Percentiles rank a stretch among this genome's conserved stretches.
phyloP scores from a whole-genome alignment of 306 rosid species.

The Prunus salicina region DNA sequence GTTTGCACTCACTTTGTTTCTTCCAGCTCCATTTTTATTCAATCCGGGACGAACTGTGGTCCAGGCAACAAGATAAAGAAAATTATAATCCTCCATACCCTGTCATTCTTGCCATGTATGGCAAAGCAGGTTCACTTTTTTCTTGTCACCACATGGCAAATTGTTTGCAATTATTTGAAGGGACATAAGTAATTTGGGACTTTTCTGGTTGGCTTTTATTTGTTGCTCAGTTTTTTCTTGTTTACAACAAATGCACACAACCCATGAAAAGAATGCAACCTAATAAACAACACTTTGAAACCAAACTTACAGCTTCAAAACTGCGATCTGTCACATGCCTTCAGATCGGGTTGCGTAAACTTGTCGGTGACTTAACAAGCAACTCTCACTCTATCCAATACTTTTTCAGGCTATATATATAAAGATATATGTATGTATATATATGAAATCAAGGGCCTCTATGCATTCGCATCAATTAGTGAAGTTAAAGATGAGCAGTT shows the following conservation, averaged over 20 bases:
- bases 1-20: background rate
- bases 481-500: constrained; percentile 1
- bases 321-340: background rate
- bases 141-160: background rate
- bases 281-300: background rate
- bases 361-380: background rate
- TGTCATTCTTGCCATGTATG: background rate
- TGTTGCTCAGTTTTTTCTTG: background rate
- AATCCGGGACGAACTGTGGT: background rate
- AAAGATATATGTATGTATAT: background rate
- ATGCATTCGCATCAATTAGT: background rate
- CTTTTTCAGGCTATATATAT: background rate
- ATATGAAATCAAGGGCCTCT: background rate
- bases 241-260: background rate
- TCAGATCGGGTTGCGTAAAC: constrained; percentile 5
- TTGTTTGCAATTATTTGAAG: background rate
- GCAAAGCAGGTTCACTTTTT: too few relatives aligned
- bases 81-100: background rate
- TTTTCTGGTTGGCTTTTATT: background rate
- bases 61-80: background rate
- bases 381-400: constrained; percentile 1
- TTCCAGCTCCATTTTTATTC: background rate
- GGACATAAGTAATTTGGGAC: background rate
- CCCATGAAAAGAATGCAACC: background rate
- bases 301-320: constrained; percentile 2